phyloP scores from a whole-genome alignment of 148 eudicot species.

The Rheum nobile region DNA sequence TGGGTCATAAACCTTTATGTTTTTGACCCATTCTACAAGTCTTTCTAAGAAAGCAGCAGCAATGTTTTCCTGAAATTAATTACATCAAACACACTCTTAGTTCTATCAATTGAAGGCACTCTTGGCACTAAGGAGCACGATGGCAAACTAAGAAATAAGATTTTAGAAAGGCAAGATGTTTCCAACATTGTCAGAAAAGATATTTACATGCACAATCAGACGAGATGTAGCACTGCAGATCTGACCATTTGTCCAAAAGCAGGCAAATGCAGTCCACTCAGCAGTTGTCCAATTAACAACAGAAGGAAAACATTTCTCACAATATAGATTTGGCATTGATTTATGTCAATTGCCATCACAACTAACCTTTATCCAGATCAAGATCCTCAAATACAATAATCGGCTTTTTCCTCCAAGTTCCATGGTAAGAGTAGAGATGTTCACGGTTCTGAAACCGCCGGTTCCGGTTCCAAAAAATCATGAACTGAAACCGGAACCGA shows the following conservation, averaged over 20 bases:
- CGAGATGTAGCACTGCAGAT: constrained; percentile 99
- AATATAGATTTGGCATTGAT: background rate
- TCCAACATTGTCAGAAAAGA: background rate
- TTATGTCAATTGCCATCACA: background rate
- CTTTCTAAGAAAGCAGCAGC: constrained; percentile 67
- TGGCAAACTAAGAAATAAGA: background rate
- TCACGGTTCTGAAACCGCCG: too few species aligned
- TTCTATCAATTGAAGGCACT: background rate
- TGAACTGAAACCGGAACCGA: too few species aligned
- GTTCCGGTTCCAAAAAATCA: too few species aligned
- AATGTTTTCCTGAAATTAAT: constrained; percentile 67
- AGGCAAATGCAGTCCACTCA: constrained; percentile 90
- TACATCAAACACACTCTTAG: background rate
- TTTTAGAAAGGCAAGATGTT: background rate
- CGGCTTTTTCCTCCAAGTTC: constrained; percentile 99
- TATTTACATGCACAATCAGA: constrained; percentile 73
- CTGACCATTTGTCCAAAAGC: constrained; percentile 99
- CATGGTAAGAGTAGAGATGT: too few species aligned
- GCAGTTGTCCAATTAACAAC: constrained; percentile 49
- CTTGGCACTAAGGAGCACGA: background rate
- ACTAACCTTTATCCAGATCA: constrained; percentile 83
- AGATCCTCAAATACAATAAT: constrained; percentile 91
- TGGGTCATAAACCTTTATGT: constrained; percentile 86
- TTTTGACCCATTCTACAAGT: constrained; percentile 80
- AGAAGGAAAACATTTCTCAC: background rate